phyloP scores from a whole-genome alignment of 2,329 filamentous ascomycete genomes.

The Trichoderma atroviride region DNA sequence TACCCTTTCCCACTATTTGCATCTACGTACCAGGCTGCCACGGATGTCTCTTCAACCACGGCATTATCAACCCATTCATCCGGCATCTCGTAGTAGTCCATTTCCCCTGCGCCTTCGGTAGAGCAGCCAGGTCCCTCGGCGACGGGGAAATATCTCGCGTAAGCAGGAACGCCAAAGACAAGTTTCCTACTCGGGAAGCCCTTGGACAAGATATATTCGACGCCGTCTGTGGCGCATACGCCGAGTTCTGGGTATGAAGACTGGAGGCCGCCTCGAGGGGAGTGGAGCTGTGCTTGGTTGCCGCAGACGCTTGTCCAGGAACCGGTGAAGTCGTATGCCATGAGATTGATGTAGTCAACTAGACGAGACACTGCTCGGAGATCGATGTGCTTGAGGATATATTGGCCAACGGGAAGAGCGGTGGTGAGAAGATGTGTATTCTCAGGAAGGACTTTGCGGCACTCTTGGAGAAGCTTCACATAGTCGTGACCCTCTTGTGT shows the following conservation, averaged over 20 bases:
- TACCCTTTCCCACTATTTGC: constrained; percentile 49
- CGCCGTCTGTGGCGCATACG: constrained; percentile 56
- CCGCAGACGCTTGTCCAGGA: constrained; percentile 63
- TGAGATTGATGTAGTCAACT: constrained; percentile 67
- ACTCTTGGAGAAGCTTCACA: constrained; percentile 56
- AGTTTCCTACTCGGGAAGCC: constrained; percentile 62
- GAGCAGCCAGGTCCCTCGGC: constrained; percentile 57
- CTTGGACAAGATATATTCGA: constrained; percentile 55
- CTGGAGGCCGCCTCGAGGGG: constrained; percentile 38
- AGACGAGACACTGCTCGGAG: constrained; percentile 52
- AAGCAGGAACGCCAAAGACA: constrained; percentile 64
- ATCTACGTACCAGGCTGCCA: constrained; percentile 61
- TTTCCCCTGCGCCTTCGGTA: constrained; percentile 53
- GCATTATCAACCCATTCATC: constrained; percentile 48
- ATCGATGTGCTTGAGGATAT: constrained; percentile 63
- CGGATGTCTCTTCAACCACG: constrained; percentile 52
- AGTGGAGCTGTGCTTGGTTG: constrained; percentile 65
- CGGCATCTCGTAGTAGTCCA: constrained; percentile 66
- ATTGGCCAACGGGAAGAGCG: constrained; percentile 64
- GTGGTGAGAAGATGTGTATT: constrained; percentile 62
- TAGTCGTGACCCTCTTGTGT: constrained; percentile 59
- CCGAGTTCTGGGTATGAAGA: constrained; percentile 36
- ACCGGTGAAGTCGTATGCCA: constrained; percentile 70
- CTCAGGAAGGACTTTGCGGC: constrained; percentile 57
- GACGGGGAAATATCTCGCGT: constrained; percentile 63